phyloP scores from a whole-genome alignment of 768 basidiomycete species.

The Tulasnella sp. region DNA sequence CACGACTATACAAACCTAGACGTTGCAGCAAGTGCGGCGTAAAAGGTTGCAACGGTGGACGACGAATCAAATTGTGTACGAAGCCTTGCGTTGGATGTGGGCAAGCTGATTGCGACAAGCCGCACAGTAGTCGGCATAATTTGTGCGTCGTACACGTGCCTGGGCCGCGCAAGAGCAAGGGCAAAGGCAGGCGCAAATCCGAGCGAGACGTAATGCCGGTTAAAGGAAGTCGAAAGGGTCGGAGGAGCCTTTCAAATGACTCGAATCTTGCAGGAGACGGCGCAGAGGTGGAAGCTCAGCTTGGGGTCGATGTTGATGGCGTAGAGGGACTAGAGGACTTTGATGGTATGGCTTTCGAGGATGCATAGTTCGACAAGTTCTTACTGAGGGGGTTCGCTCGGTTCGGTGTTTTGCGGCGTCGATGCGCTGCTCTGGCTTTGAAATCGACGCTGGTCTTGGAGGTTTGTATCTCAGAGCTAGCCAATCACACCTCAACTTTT shows the following conservation, averaged over 20 bases:
- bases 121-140: no score
- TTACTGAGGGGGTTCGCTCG: background rate
- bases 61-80: no score
- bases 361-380: no score
- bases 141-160: no score
- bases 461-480: no score
- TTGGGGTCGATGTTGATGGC: background rate
- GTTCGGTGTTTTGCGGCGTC: background rate
- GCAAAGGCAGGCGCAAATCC: background rate
- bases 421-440: no score
- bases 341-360: background rate
- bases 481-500: background rate
- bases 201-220: background rate
- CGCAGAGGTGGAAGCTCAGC: background rate
- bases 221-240: background rate
- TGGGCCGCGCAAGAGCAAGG: no score
- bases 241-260: background rate
- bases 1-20: no score
- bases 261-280: background rate
- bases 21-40: no score
- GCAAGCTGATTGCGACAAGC: background rate
- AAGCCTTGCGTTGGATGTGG: no score
- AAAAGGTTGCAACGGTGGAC: no score
- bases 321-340: background rate
- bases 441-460: no score